A percentile compares a stretch with the other conserved stretches of the same genome.
Conservation (phyloP, 768 basidiomycete species). For the Asterophora lycoperdoides region DNA sequence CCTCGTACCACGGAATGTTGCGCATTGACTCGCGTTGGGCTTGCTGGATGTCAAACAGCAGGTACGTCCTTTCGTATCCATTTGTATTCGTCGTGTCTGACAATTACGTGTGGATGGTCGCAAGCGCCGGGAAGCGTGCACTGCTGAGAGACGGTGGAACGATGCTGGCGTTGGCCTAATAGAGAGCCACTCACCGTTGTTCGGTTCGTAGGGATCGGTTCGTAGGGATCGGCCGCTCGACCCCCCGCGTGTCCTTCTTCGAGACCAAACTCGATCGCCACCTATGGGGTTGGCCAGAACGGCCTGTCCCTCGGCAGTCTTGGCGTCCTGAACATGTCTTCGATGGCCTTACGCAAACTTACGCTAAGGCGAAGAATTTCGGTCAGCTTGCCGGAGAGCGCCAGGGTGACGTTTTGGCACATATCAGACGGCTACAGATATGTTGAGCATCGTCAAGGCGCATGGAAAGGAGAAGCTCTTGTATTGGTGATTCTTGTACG, state of each 20-base stretch:
- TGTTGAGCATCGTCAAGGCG: conserved; percentile 31
- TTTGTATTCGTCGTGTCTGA: too few relatives aligned
- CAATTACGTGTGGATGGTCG: too few relatives aligned
- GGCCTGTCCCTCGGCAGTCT: too few relatives aligned
- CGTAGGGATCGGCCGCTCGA: conserved; percentile 33
- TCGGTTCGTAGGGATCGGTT: too few relatives aligned
- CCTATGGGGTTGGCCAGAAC: conserved; percentile 18
- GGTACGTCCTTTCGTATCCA: too few relatives aligned
- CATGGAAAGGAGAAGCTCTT: conserved; percentile 29
- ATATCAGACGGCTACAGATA: conserved; percentile 35
- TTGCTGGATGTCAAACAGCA: too few relatives aligned
- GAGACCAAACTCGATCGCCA: conserved; percentile 29
- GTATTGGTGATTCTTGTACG: conserved; percentile 30
- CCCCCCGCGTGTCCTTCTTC: conserved; percentile 33
- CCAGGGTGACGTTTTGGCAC: conserved; percentile 22
- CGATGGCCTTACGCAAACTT: conserved; percentile 23
- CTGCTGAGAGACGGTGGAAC: too few relatives aligned
- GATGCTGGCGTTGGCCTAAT: too few relatives aligned
- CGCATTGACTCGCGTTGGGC: too few relatives aligned
- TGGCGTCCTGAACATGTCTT: conserved; percentile 20
- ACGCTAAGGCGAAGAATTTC: conserved; percentile 29
- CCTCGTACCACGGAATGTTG: too few relatives aligned
- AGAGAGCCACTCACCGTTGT: background rate
- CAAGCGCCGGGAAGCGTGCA: too few relatives aligned
- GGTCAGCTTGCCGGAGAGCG: conserved; percentile 31